These are phyloP conservation scores for Vanrija sp. DNA, from an alignment of 1,284 basidiomycete genomes.

Conservation along the genomic window DNA sequence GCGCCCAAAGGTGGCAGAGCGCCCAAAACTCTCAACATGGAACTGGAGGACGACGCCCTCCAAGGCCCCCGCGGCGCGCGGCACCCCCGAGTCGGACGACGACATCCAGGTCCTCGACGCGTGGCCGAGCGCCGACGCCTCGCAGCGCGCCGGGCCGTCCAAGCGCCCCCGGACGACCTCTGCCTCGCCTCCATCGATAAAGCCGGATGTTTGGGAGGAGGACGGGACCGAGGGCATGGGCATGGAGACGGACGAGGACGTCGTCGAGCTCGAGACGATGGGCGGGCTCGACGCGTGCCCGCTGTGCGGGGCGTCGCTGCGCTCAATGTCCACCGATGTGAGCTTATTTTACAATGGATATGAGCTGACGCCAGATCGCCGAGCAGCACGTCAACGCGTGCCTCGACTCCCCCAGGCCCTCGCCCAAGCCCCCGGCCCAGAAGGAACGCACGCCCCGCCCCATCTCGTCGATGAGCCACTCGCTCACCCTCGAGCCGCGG, in stretches of 20 bases:
- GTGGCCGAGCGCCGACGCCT: too few relatives aligned
- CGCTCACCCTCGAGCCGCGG: slow-evolving; percentile 10
- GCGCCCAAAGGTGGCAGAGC: too few relatives aligned
- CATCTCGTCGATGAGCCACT: slow-evolving; percentile 26
- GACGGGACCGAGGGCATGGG: slow-evolving; percentile 47
- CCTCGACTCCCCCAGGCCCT: slow-evolving; percentile 24
- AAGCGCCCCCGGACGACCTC: too few relatives aligned
- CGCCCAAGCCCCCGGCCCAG: background rate
- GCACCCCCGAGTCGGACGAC: too few relatives aligned
- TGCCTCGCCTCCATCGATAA: too few relatives aligned
- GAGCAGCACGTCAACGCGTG: slow-evolving; percentile 47
- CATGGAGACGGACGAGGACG: slow-evolving; percentile 42
- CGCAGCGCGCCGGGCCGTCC: too few relatives aligned
- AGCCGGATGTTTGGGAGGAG: slow-evolving; percentile 13
- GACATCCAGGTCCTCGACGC: too few relatives aligned
- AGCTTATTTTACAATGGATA: background rate
- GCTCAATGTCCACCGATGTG: background rate
- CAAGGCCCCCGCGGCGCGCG: too few relatives aligned
- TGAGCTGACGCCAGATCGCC: slow-evolving; percentile 23
- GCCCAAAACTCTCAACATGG: too few relatives aligned
- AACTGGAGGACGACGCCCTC: too few relatives aligned
- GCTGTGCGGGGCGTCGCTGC: slow-evolving; percentile 1
- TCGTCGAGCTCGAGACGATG: slow-evolving; percentile 1
- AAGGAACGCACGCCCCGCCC: slow-evolving; percentile 8
- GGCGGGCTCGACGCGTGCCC: background rate